A percentile compares a stretch with the other conserved stretches of the same genome.
These are phyloP conservation scores for Blastobotrys illinoisensis DNA, from an alignment of 1,139 yeast species.

Conservation along the genomic window DNA sequence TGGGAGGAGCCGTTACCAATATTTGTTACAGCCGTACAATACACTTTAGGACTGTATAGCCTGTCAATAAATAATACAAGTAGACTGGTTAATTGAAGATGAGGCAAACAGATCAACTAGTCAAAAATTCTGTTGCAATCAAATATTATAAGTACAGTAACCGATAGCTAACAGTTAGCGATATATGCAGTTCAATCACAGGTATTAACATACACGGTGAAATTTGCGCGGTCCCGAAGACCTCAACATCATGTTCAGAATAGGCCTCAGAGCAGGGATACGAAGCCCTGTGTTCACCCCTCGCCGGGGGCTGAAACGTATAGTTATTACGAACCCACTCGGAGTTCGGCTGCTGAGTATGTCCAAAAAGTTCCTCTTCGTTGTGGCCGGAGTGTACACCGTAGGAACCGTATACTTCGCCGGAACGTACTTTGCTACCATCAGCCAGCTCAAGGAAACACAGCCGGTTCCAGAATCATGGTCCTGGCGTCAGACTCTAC, in stretches of 20 bases:
- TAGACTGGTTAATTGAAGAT: too few species aligned
- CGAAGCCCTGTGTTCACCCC: neutral
- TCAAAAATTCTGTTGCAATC: too few species aligned
- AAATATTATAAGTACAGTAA: too few species aligned
- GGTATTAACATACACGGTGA: neutral
- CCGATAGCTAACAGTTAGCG: too few species aligned
- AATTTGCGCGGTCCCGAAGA: neutral
- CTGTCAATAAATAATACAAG: too few species aligned
- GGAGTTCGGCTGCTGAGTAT: neutral
- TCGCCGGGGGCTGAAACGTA: neutral
- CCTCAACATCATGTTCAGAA: neutral
- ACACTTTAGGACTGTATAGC: too few species aligned
- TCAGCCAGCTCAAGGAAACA: slow-evolving; percentile 21
- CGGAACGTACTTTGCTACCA: slow-evolving; percentile 22
- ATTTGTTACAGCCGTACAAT: too few species aligned
- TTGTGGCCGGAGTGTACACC: neutral
- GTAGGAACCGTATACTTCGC: slow-evolving; percentile 10
- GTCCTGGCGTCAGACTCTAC: slow-evolving; percentile 26
- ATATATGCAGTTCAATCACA: too few species aligned
- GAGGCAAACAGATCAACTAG: too few species aligned
- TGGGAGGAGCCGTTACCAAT: too few species aligned
- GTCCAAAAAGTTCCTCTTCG: neutral
- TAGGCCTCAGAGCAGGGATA: neutral
- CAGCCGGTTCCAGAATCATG: slow-evolving; percentile 31
- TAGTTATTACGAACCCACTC: neutral